Percentiles rank a stretch among this genome's conserved stretches.
These are phyloP conservation scores for Ophiostoma angusticollis DNA, from an alignment of 2,329 filamentous ascomycete genomes.

Conservation along the genomic window DNA sequence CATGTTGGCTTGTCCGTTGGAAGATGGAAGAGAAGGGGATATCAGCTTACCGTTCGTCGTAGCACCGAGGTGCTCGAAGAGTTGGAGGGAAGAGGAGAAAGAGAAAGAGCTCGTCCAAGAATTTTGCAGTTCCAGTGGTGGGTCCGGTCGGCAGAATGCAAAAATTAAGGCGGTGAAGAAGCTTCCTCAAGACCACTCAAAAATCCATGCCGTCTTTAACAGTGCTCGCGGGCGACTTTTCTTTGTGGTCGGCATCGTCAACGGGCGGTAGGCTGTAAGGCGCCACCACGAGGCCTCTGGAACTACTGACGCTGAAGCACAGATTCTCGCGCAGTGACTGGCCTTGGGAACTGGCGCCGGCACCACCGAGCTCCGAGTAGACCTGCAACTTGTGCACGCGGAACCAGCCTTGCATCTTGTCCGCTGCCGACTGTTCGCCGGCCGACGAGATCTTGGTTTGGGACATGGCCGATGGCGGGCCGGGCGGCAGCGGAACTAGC, in stretches of 20 bases:
- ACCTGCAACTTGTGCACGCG: slow-evolving; percentile 73
- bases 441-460: slow-evolving; percentile 19
- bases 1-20: slow-evolving; percentile 22
- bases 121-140: too few species aligned
- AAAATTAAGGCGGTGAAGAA: slow-evolving; percentile 13
- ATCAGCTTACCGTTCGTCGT: slow-evolving; percentile 9
- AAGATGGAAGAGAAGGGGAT: not conserved
- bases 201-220: slow-evolving; percentile 65
- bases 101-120: too few species aligned
- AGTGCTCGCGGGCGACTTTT: slow-evolving; percentile 32
- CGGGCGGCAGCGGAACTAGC: slow-evolving; percentile 57
- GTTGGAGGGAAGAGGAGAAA: not conserved
- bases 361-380: slow-evolving; percentile 75
- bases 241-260: slow-evolving; percentile 50
- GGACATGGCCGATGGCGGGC: slow-evolving; percentile 6
- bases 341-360: slow-evolving; percentile 56
- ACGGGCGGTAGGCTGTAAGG: slow-evolving; percentile 83
- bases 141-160: slow-evolving; percentile 8
- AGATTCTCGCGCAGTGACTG: slow-evolving; percentile 68
- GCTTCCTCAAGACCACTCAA: slow-evolving; percentile 24
- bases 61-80: not conserved
- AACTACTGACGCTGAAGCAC: slow-evolving; percentile 76
- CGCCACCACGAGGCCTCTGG: slow-evolving; percentile 68
- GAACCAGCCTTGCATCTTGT: slow-evolving; percentile 75
- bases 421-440: slow-evolving; percentile 35